Conservation (phyloP, 2,329 filamentous ascomycete species). For the Coniochaeta pulveracea region DNA sequence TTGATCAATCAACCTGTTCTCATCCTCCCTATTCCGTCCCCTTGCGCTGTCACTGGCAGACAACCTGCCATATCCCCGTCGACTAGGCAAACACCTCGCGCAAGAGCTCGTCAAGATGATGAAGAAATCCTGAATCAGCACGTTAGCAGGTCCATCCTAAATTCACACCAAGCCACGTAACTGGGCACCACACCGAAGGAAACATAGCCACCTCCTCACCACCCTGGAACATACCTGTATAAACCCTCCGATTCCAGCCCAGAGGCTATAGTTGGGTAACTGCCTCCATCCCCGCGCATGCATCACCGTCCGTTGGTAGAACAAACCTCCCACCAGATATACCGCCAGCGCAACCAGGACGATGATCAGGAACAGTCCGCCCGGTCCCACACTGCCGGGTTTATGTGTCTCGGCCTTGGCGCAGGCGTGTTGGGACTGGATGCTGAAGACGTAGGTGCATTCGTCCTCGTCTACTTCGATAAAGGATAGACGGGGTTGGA, state of each 20-base stretch:
- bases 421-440: constrained; percentile 76
- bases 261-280: constrained; percentile 85
- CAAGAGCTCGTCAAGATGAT: constrained; percentile 61
- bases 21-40: constrained; percentile 55
- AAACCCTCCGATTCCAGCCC: constrained; percentile 79
- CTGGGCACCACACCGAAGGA: constrained; percentile 10
- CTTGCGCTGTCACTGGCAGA: constrained; percentile 39
- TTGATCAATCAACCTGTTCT: constrained; percentile 91
- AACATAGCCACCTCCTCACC: too few species aligned
- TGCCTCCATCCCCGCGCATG: constrained; percentile 94
- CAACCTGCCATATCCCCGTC: constrained; percentile 57
- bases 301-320: constrained; percentile 90
- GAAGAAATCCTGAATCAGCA: constrained; percentile 43
- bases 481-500: constrained; percentile 65
- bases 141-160: constrained; percentile 5
- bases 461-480: constrained; percentile 75
- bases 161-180: too few species aligned
- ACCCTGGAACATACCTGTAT: constrained; percentile 63
- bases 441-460: constrained; percentile 93
- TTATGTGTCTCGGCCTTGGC: constrained; percentile 56
- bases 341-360: constrained; percentile 65
- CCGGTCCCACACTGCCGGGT: constrained; percentile 57
- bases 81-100: constrained; percentile 50
- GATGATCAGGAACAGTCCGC: constrained; percentile 83
- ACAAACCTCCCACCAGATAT: constrained; percentile 84